phyloP scores from a whole-genome alignment of 2,329 filamentous ascomycete genomes.

The Curvularia sp. region DNA sequence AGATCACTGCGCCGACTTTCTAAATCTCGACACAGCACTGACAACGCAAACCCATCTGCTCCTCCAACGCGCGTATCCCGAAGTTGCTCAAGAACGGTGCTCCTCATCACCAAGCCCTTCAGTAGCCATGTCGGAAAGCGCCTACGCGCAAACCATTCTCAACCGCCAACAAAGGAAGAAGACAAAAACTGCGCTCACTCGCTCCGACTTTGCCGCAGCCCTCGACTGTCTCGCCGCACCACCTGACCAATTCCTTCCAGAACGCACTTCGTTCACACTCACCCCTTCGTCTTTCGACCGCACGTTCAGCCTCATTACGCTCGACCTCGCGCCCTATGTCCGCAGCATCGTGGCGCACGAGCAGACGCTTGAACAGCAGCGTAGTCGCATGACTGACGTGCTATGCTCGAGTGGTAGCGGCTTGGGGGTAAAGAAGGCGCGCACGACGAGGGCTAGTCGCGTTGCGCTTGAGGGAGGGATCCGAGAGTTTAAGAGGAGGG shows the following conservation, averaged over 20 bases:
- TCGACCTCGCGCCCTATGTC: constrained; percentile 90
- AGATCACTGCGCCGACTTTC: constrained; percentile 57
- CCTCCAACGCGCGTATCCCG: constrained; percentile 25
- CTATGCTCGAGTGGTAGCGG: neutral
- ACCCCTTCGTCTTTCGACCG: constrained; percentile 80
- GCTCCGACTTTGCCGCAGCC: constrained; percentile 54
- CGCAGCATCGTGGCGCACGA: constrained; percentile 84
- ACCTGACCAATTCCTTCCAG: constrained; percentile 38
- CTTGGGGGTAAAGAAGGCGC: neutral
- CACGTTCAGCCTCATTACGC: constrained; percentile 67
- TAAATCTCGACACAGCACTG: constrained; percentile 47
- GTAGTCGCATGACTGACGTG: constrained; percentile 59
- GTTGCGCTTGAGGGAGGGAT: constrained; percentile 79
- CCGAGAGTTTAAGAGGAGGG: constrained; percentile 70
- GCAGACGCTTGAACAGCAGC: constrained; percentile 70
- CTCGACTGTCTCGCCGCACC: constrained; percentile 61
- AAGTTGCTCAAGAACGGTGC: neutral
- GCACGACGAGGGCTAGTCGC: constrained; percentile 76
- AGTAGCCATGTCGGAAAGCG: constrained; percentile 21
- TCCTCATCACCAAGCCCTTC: neutral
- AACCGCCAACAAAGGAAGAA: constrained; percentile 31
- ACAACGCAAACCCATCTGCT: constrained; percentile 40
- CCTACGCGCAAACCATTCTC: constrained; percentile 41
- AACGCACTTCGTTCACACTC: constrained; percentile 55
- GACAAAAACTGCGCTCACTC: constrained; percentile 36